Conservation (phyloP, 2,329 filamentous ascomycete genomes). For the Verticillium nubilum region DNA sequence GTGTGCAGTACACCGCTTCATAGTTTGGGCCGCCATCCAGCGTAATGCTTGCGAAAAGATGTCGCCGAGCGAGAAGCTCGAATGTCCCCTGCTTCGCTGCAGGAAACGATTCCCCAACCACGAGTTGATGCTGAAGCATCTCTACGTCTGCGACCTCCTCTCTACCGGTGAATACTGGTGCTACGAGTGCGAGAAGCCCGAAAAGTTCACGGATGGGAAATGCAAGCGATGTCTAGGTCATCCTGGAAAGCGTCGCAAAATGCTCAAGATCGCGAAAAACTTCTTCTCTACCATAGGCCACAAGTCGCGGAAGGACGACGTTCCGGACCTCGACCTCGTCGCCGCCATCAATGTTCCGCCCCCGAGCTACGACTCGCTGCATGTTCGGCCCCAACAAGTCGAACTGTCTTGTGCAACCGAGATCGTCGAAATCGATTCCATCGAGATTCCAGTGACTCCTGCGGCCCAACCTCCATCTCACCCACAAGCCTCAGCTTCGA, state of each 20-base stretch:
- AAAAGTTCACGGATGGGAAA: constrained; percentile 46
- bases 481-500: background rate
- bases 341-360: constrained; percentile 28
- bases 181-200: constrained; percentile 46
- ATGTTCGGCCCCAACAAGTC: constrained; percentile 23
- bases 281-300: constrained; percentile 49
- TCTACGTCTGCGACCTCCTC: constrained; percentile 43
- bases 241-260: constrained; percentile 44
- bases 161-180: constrained; percentile 49
- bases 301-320: constrained; percentile 33
- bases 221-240: constrained; percentile 45
- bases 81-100: constrained; percentile 48
- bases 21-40: constrained; percentile 51
- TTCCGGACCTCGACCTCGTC: constrained; percentile 20
- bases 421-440: constrained; percentile 48
- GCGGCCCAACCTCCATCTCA: background rate
- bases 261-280: constrained; percentile 46
- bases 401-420: constrained; percentile 45
- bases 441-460: constrained; percentile 23
- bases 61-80: constrained; percentile 39
- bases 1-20: constrained; percentile 48
- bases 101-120: constrained; percentile 44
- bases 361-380: constrained; percentile 40
- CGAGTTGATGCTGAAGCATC: constrained; percentile 48
- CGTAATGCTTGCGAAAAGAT: constrained; percentile 45